These are phyloP conservation scores for Yamadazyma triangularis DNA, from an alignment of 1,139 yeast species.

Conservation along the genomic window DNA sequence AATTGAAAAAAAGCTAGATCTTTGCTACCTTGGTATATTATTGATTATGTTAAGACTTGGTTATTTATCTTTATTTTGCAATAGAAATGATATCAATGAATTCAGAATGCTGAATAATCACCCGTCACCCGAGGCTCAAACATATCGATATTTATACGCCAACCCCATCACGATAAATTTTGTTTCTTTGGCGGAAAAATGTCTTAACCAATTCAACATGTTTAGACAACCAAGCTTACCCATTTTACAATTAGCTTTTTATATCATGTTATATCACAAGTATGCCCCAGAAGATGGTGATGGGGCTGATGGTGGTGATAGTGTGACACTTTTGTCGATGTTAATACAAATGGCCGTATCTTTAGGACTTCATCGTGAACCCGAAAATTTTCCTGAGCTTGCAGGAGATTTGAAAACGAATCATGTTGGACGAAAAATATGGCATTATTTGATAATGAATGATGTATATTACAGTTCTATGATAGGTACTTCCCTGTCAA, in stretches of 20 bases:
- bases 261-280: slow-evolving; percentile 33
- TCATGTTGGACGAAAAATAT: slow-evolving; percentile 47
- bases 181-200: slow-evolving; percentile 46
- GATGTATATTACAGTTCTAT: slow-evolving; percentile 25
- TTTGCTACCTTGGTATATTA: slow-evolving; percentile 29
- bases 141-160: slow-evolving; percentile 37
- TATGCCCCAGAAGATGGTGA: slow-evolving; percentile 53
- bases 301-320: slow-evolving; percentile 43
- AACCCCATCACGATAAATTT: slow-evolving; percentile 46
- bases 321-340: slow-evolving; percentile 32
- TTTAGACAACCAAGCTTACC: slow-evolving; percentile 44
- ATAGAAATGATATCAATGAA: slow-evolving; percentile 25
- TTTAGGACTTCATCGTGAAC: slow-evolving; percentile 45
- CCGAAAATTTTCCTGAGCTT: slow-evolving; percentile 20
- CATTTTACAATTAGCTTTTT: slow-evolving; percentile 44
- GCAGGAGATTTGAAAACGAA: slow-evolving; percentile 22
- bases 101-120: slow-evolving; percentile 19
- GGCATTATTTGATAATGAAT: slow-evolving; percentile 40
- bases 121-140: slow-evolving; percentile 21
- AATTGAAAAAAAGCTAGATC: slow-evolving; percentile 28
- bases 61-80: slow-evolving; percentile 31
- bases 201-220: slow-evolving; percentile 49
- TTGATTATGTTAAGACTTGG: slow-evolving; percentile 26
- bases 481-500: slow-evolving; percentile 25
- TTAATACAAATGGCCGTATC: slow-evolving; percentile 40